phyloP scores from a whole-genome alignment of 1,284 basidiomycete species.

The Boletus smithii region DNA sequence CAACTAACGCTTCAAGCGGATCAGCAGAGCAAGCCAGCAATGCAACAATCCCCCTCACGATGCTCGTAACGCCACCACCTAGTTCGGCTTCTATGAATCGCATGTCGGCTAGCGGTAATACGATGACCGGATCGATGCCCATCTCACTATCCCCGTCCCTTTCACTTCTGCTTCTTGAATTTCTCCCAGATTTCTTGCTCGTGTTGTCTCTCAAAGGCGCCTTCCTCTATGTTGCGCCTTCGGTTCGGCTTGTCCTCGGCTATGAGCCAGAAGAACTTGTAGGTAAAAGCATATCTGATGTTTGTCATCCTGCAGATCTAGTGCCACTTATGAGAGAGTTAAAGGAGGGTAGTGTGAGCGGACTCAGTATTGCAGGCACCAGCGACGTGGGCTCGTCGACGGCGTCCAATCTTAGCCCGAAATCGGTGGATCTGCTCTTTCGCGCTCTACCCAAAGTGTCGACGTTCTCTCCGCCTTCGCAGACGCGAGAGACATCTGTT shows the following conservation, averaged over 20 bases:
- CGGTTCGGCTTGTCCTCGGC: slow-evolving; percentile 71
- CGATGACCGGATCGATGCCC: slow-evolving; percentile 36
- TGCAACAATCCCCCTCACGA: slow-evolving; percentile 21
- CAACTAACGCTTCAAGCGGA: slow-evolving; percentile 16
- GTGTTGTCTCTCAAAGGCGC: slow-evolving; percentile 92
- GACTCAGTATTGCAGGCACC: slow-evolving; percentile 14
- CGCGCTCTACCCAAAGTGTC: slow-evolving; percentile 59
- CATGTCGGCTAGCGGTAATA: slow-evolving; percentile 1
- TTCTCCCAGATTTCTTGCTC: slow-evolving; percentile 77
- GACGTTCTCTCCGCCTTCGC: background rate
- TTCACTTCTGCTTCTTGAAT: slow-evolving; percentile 67
- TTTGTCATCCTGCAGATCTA: slow-evolving; percentile 87
- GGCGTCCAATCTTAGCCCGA: slow-evolving; percentile 14
- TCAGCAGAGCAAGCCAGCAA: slow-evolving; percentile 14
- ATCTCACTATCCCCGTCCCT: slow-evolving; percentile 35
- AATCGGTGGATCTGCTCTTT: slow-evolving; percentile 74
- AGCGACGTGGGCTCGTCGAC: slow-evolving; percentile 16
- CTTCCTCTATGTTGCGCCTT: slow-evolving; percentile 88
- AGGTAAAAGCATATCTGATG: slow-evolving; percentile 70
- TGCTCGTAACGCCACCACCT: slow-evolving; percentile 14
- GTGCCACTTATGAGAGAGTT: slow-evolving; percentile 90
- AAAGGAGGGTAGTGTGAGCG: slow-evolving; percentile 68
- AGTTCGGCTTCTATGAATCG: slow-evolving; percentile 17
- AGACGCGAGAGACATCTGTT: background rate
- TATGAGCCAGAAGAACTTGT: slow-evolving; percentile 82